Evolutionary conservation across 345 rosid species (phyloP).

Genomic region (Kandelia obovata): DNA sequence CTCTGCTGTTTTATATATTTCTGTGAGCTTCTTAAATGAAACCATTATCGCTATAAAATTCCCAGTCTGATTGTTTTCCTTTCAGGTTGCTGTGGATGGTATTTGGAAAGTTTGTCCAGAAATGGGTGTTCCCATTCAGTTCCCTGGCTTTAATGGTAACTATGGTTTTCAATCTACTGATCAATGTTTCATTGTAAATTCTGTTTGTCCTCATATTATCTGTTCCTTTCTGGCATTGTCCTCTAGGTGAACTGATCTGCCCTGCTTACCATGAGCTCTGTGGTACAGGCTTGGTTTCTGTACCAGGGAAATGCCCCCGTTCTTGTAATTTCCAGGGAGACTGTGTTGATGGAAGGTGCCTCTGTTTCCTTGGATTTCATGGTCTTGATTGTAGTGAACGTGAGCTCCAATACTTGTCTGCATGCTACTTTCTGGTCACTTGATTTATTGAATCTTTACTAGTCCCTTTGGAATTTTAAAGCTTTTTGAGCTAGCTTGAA

Average conservation of each 20-base stretch:
- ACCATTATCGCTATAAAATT: neutral
- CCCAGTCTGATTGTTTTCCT: neutral
- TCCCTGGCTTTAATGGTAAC: conserved; percentile 86
- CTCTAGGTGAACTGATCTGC: conserved; percentile 82
- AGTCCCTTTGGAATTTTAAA: neutral
- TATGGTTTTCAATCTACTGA: conserved; percentile 8
- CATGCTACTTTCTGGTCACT: neutral
- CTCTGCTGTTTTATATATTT: too few species aligned
- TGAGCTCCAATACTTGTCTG: conserved; percentile 38
- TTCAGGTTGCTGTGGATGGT: conserved; percentile 97
- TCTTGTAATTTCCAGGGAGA: conserved; percentile 92
- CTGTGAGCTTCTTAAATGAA: neutral
- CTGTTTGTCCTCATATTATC: conserved; percentile 10
- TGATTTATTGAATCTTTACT: neutral
- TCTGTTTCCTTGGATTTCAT: conserved; percentile 81
- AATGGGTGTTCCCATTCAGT: conserved; percentile 86
- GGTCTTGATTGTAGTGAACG: conserved; percentile 87
- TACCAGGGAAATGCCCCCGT: conserved; percentile 69
- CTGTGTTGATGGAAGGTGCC: conserved; percentile 82
- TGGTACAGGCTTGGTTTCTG: conserved; percentile 42
- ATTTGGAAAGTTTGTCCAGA: conserved; percentile 84
- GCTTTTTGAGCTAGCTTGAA: too few species aligned
- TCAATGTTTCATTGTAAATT: neutral
- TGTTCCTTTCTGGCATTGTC: conserved; percentile 11
- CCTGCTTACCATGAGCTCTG: conserved; percentile 95